Base-by-base conservation (phyloP, 106 monocot genomes). In the Dendrobium nobile region DNA sequence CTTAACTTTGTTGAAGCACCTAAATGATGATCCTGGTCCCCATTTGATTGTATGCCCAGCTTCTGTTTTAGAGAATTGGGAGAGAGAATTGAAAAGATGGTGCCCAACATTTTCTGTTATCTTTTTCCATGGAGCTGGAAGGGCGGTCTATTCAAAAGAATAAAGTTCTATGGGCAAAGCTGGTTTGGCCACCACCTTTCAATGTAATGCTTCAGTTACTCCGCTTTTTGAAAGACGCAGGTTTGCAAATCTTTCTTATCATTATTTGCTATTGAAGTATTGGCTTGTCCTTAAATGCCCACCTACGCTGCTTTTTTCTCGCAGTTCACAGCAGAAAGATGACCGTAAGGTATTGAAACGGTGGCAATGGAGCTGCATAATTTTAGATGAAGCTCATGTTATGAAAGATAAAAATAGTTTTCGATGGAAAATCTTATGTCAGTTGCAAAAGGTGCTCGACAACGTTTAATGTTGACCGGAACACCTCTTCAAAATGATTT, bases 401-500 rank as follows among this genome's bases (percentile, higher is more conserved):
- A 84, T 98, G 78, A 98, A 98, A 86, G 98, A 98, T 87, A 98
- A 91, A 82, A 90, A 82, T 13, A 98, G 98, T 84, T 91, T 82
- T 82, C 92, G 98, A 5, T 95, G 98, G 98, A 98, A 88, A 95
- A 92, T 67, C 82, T 98, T 37, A 98, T 91, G 95, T 83, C 91
- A 58, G 86, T 95, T 77, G 92, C 95, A 70, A 83, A 95, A 90
- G 75, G 79, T 88, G 95, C 95, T 28, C 85, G 87, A 16, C 98
- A 98, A 33, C 90, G 98, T 3, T 78, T 98, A 31, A 91, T 98
- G 98, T 80, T 98, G 85, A 98, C 98, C 31, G 98, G 98, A 80
- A 98, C 98, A 54, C 98, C 98, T 17, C 98, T 98, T 82, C 98
- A 98, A 82, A 98, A 98, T 85, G 95, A 92, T 84, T 88, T 98